Evolutionary conservation across 2,329 filamentous ascomycete species (phyloP).

Genomic region (Calonectria pauciramosa): DNA sequence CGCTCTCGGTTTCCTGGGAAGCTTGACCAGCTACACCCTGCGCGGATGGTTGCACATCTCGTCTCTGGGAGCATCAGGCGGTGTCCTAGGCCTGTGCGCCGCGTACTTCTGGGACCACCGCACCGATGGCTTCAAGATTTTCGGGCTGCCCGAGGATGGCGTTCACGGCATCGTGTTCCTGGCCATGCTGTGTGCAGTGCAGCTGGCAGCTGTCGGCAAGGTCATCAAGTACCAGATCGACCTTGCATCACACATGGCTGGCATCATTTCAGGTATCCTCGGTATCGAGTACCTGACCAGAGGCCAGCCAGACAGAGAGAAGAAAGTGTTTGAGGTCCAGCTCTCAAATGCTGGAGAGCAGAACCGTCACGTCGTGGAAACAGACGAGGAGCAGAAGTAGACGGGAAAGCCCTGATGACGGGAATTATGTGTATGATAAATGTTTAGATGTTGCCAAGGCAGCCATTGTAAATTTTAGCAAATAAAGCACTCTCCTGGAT

Average conservation of each 20-base stretch:
- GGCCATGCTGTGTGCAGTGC: slow-evolving; percentile 63
- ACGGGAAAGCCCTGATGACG: slow-evolving; percentile 3
- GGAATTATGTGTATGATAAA: slow-evolving; percentile 36
- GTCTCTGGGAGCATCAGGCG: slow-evolving; percentile 77
- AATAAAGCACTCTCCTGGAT: slow-evolving; percentile 30
- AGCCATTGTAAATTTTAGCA: slow-evolving; percentile 32
- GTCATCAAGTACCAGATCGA: slow-evolving; percentile 60
- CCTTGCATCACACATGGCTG: slow-evolving; percentile 66
- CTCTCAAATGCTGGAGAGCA: neutral
- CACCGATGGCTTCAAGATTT: slow-evolving; percentile 68
- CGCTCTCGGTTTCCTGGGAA: slow-evolving; percentile 69
- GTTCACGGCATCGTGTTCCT: slow-evolving; percentile 69
- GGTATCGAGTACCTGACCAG: slow-evolving; percentile 54
- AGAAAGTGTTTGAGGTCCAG: slow-evolving; percentile 35
- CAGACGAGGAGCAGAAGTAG: slow-evolving; percentile 2
- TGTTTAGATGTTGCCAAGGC: slow-evolving; percentile 36
- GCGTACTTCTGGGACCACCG: slow-evolving; percentile 74
- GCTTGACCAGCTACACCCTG: slow-evolving; percentile 65
- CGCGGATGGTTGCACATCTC: slow-evolving; percentile 61
- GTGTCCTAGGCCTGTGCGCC: slow-evolving; percentile 71
- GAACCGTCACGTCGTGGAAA: neutral
- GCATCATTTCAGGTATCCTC: slow-evolving; percentile 62
- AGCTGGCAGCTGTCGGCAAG: slow-evolving; percentile 62
- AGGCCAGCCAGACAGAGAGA: slow-evolving; percentile 29
- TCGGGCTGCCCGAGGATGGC: slow-evolving; percentile 70